Base-by-base conservation (phyloP, 31 red algal species). In the Odonthalia washingtoniensis region DNA sequence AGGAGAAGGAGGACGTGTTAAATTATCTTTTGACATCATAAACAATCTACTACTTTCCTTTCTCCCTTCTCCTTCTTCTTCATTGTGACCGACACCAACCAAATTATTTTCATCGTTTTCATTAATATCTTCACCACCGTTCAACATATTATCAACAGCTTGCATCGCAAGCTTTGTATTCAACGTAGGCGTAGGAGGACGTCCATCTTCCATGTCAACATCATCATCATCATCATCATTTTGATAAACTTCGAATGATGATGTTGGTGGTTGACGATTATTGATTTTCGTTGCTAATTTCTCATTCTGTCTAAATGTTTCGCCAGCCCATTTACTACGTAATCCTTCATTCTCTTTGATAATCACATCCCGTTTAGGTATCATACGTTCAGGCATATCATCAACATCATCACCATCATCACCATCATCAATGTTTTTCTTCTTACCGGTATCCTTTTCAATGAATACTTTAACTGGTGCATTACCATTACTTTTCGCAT, bases 261-360 rank as follows among this genome's bases (percentile, higher is more conserved):
- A 30, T 27, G 4, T 26, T 70, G 67, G 63, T n/a, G 49, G 49
- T 14, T 57, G 9, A 57, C 21, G 49, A 21, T 57, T 57, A 57
- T 14, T 21, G 21, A 57, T 14, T 57, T 21, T 57, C 21, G 49
- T 14, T 14, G 49, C 49, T 57, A 57, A 57, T 21, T 14, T 57
- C 12, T 75, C 35, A 42, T 84, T 84, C 40, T 93, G 91, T 21
- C 57, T 57, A n/a, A 93, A 49, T n/a, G 84, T 93, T 34, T 87
- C 60, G 12, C 91, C 91, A 43, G 91, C 91, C 91, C 83, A 88
- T 72, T 93, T 82, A 30, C 70, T 68, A 14, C 84, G 91, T 31
- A 93, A 38, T 31, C 91, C 77, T 18, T 44, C 75, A 52, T 83
- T 80, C 43, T 93, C 91, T 72, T 93, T 87, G 5, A 40, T 38